These are phyloP conservation scores for Aspergillus pseudonomiae DNA, from an alignment of 2,329 filamentous ascomycete species.

Conservation along the genomic window DNA sequence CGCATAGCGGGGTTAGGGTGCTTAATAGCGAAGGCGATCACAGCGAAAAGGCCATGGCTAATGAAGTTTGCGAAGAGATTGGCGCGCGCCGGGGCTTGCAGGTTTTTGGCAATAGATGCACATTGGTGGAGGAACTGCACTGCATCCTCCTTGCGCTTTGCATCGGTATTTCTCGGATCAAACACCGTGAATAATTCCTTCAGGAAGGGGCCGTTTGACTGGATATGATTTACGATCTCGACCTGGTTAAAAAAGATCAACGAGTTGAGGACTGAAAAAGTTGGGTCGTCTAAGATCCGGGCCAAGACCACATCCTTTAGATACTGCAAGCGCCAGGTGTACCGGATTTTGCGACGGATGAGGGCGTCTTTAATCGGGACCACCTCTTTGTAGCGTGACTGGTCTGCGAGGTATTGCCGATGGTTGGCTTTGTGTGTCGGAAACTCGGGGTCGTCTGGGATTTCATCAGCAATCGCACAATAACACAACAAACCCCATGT, in stretches of 20 bases:
- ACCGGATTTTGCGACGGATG: constrained; percentile 89
- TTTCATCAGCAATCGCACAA: constrained; percentile 31
- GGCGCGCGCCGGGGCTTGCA: constrained; percentile 80
- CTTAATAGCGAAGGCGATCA: constrained; percentile 88
- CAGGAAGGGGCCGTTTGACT: constrained; percentile 75
- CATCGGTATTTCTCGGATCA: constrained; percentile 62
- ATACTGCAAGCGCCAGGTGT: constrained; percentile 94
- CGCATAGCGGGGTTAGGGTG: constrained; percentile 82
- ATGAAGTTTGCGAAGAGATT: constrained; percentile 90
- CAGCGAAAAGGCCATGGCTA: constrained; percentile 78
- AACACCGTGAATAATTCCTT: constrained; percentile 89
- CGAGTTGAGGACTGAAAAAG: constrained; percentile 95
- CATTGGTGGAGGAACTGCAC: constrained; percentile 97
- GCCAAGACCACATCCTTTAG: constrained; percentile 98
- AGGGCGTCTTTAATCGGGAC: constrained; percentile 83
- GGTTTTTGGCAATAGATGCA: constrained; percentile 88
- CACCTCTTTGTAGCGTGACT: constrained; percentile 93
- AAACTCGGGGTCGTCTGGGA: constrained; percentile 85
- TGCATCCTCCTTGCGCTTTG: constrained; percentile 83
- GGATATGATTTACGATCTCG: constrained; percentile 94
- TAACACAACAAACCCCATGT: background rate
- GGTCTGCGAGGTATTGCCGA: constrained; percentile 84
- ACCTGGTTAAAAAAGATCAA: constrained; percentile 99
- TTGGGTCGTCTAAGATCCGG: constrained; percentile 93
- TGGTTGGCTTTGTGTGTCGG: constrained; percentile 97